Conservation (phyloP, 129 eudicot species). For the Flaveria linearis region DNA sequence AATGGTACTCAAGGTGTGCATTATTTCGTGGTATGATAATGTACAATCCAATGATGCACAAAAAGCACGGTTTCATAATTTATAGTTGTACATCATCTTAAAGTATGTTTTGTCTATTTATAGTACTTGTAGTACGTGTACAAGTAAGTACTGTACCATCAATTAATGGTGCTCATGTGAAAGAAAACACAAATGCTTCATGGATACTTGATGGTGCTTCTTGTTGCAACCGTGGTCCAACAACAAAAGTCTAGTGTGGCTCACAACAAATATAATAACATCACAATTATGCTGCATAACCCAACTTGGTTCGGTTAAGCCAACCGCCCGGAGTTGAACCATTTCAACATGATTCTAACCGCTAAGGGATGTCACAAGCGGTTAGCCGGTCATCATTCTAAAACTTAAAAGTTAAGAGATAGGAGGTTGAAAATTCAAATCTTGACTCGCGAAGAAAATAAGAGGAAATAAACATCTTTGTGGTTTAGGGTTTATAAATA, state of each 20-base stretch:
- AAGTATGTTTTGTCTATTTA: constrained; percentile 39
- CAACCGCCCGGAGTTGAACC: background rate
- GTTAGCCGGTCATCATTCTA: background rate
- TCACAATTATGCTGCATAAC: background rate
- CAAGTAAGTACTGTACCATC: constrained; percentile 36
- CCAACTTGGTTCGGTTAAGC: background rate
- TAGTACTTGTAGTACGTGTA: constrained; percentile 28
- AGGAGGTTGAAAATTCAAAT: background rate
- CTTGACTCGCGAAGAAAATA: background rate
- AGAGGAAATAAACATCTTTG: too few relatives aligned
- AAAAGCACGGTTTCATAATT: constrained; percentile 8
- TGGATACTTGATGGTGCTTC: constrained; percentile 13
- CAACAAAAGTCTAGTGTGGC: background rate
- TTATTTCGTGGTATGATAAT: background rate
- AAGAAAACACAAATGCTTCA: constrained; percentile 7
- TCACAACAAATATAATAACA: background rate
- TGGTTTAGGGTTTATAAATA: background rate
- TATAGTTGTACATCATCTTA: constrained; percentile 26
- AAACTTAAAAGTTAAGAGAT: background rate
- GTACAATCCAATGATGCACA: constrained; percentile 12
- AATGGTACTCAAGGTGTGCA: background rate
- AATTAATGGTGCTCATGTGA: constrained; percentile 37
- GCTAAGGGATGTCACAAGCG: background rate
- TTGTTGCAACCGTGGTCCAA: constrained; percentile 8
- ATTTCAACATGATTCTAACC: background rate